Evolutionary conservation across 441 rosid species (phyloP).

Genomic region (Adansonia madagascariensis): DNA sequence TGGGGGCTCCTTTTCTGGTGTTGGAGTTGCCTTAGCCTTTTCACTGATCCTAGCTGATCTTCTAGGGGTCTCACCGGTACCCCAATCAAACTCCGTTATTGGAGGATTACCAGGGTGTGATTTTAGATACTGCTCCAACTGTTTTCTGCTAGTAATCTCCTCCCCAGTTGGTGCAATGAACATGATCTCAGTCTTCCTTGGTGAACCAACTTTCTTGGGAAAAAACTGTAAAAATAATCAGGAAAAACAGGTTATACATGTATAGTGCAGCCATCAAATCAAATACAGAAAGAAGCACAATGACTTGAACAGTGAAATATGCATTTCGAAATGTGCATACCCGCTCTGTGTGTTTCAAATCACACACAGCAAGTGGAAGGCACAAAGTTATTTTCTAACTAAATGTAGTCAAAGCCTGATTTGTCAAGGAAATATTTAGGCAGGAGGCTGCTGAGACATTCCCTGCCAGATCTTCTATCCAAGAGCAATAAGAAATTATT

Average conservation of each 20-base stretch:
- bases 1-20: slow-evolving; percentile 71
- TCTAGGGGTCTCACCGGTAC: slow-evolving; percentile 88
- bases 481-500: background rate
- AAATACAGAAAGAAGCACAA: background rate
- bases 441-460: background rate
- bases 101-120: slow-evolving; percentile 77
- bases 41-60: slow-evolving; percentile 88
- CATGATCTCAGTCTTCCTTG: slow-evolving; percentile 72
- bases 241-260: slow-evolving; percentile 16
- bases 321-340: background rate
- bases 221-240: slow-evolving; percentile 48
- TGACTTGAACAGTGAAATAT: slow-evolving; percentile 13
- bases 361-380: background rate
- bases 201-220: slow-evolving; percentile 66
- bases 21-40: slow-evolving; percentile 73
- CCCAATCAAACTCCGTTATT: slow-evolving; percentile 81
- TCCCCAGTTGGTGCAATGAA: slow-evolving; percentile 91
- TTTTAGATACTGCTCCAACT: slow-evolving; percentile 85
- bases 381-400: background rate
- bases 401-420: background rate
- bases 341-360: background rate
- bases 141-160: slow-evolving; percentile 69
- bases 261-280: background rate
- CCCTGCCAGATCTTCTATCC: background rate
- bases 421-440: background rate